Percentiles rank a stretch among this genome's conserved stretches.
Conservation (phyloP, 169 alveolate species). For the Cryptosporidium viatorum region DNA sequence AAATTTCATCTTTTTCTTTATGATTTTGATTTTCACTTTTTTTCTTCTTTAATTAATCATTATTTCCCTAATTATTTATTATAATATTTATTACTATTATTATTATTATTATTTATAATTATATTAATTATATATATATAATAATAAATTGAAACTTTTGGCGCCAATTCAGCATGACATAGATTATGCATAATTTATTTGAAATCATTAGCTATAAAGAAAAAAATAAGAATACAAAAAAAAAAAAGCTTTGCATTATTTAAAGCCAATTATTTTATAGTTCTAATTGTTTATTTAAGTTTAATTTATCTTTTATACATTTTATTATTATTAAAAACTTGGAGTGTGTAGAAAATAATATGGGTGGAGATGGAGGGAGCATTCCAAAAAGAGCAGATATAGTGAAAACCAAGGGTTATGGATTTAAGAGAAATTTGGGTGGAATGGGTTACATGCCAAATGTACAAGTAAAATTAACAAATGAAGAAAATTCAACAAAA, state of each 20-base stretch:
- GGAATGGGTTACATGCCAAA: conserved; percentile 92
- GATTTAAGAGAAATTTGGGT: conserved; percentile 85
- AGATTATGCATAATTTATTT: background rate
- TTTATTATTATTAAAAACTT: background rate
- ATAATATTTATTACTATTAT: no score
- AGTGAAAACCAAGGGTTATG: conserved; percentile 86
- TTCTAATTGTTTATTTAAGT: background rate
- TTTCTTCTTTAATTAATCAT: no score
- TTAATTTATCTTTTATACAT: background rate
- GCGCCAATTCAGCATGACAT: background rate
- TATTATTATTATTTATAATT: no score
- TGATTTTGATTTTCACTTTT: no score
- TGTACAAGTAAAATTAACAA: conserved; percentile 80
- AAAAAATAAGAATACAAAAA: no score
- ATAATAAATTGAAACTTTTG: background rate
- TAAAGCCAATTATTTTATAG: background rate
- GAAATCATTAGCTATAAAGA: no score
- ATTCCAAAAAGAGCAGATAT: conserved; percentile 87
- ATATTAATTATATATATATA: background rate
- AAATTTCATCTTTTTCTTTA: background rate
- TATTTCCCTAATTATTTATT: background rate
- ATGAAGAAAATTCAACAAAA: conserved; percentile 80
- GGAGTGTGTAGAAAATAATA: conserved; percentile 10
- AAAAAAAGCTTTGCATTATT: no score
- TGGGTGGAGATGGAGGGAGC: conserved; percentile 92